Evolutionary conservation across 345 rosid species (phyloP).

Genomic region (Populus alba): DNA sequence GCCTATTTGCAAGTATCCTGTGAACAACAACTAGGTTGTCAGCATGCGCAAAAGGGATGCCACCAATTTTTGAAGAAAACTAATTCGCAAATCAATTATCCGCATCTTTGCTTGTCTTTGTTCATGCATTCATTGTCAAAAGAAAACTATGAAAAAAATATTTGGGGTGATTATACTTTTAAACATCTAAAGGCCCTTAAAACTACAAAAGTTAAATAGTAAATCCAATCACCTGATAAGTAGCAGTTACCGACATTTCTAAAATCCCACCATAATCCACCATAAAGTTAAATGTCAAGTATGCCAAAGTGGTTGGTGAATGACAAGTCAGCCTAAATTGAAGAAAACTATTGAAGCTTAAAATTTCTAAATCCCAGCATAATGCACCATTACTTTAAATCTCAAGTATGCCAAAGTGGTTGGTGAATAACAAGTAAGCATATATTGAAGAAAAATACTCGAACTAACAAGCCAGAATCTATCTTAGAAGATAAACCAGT

Average conservation of each 20-base stretch:
- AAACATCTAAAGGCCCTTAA: background rate
- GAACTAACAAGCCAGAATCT: background rate
- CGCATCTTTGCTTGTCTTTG: background rate
- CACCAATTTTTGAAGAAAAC: background rate
- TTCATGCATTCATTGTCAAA: background rate
- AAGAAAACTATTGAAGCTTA: background rate
- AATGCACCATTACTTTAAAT: background rate
- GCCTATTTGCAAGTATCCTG: constrained; percentile 89
- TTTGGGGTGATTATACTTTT: no score
- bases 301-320: background rate
- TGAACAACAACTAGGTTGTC: background rate
- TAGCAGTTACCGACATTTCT: background rate
- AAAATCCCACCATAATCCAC: background rate
- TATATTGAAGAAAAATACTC: background rate
- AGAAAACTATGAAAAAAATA: background rate
- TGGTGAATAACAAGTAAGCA: background rate
- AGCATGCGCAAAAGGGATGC: background rate
- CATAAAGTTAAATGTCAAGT: background rate
- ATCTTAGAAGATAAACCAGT: background rate
- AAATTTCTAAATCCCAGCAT: background rate
- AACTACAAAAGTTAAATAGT: no score
- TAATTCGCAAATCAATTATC: background rate
- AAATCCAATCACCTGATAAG: background rate
- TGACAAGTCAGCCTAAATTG: background rate
- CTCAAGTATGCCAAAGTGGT: background rate